Percentiles rank a stretch among this genome's conserved stretches.
Conservation (phyloP, 2,329 filamentous ascomycete species). For the Colletotrichum endophyticum region DNA sequence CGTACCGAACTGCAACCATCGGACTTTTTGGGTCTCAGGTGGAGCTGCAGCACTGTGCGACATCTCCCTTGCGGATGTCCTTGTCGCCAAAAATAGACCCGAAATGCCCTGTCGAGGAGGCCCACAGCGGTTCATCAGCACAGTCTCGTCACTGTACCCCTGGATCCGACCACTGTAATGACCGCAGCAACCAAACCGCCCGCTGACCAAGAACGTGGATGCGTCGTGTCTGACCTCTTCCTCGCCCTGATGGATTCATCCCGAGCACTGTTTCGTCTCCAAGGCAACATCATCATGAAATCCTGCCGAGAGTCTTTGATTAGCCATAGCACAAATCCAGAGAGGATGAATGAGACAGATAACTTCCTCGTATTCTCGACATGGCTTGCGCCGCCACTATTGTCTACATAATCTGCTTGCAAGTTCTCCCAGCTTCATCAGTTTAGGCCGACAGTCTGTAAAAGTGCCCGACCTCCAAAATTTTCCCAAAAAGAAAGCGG, state of each 20-base stretch:
- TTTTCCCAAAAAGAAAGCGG: neutral
- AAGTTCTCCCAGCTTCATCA: neutral
- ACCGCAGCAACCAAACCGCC: neutral
- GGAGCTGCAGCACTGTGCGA: neutral
- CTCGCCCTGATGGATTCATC: neutral
- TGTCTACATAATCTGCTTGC: slow-evolving; percentile 10
- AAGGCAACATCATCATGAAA: neutral
- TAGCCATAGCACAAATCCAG: neutral
- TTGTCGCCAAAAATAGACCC: neutral
- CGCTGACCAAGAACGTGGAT: neutral
- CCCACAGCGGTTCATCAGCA: neutral
- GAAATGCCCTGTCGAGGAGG: neutral
- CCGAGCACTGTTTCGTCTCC: neutral
- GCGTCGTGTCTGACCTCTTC: neutral
- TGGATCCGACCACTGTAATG: neutral
- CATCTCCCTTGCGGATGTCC: neutral
- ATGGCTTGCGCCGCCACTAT: neutral
- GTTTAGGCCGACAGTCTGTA: neutral
- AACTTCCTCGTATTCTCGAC: neutral
- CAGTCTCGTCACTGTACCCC: neutral
- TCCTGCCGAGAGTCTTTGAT: neutral
- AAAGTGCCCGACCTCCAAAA: slow-evolving; percentile 1
- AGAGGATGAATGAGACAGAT: neutral
- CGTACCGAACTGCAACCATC: neutral
- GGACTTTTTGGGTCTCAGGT: neutral